These are phyloP conservation scores for Globisporangium iwayamae DNA, from an alignment of 352 stramenopile species.

Conservation along the genomic window DNA sequence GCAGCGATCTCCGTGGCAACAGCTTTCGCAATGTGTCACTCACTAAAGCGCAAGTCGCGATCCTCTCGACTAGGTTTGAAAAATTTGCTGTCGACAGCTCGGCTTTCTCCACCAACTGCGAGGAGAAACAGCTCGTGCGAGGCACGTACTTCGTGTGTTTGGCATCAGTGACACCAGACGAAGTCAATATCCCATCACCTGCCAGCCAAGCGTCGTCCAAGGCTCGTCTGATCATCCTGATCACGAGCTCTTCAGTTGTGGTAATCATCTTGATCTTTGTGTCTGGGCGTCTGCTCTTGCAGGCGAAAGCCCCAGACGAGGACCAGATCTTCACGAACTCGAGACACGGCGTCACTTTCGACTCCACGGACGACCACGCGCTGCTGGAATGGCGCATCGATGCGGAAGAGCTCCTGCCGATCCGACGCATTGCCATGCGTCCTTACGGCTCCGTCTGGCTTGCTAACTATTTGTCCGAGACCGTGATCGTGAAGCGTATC, in stretches of 20 bases:
- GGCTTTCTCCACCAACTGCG: constrained; percentile 14
- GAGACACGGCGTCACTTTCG: constrained; percentile 15
- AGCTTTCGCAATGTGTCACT: constrained; percentile 7
- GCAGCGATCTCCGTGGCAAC: constrained; percentile 24
- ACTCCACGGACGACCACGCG: constrained; percentile 16
- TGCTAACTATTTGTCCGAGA: constrained; percentile 15
- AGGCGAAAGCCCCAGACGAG: neutral
- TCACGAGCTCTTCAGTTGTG: constrained; percentile 13
- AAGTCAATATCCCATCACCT: neutral
- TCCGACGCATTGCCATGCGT: constrained; percentile 16
- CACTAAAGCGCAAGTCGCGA: constrained; percentile 7
- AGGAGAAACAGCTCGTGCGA: constrained; percentile 9
- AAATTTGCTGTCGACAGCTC: constrained; percentile 15
- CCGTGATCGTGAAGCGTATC: constrained; percentile 21
- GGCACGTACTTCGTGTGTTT: constrained; percentile 17
- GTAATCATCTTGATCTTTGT: constrained; percentile 11
- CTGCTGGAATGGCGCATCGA: constrained; percentile 15
- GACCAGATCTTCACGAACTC: constrained; percentile 11
- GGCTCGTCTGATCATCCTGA: constrained; percentile 7
- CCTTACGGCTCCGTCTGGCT: constrained; percentile 21
- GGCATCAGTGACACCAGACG: neutral
- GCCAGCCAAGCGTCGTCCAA: neutral
- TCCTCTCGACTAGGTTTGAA: constrained; percentile 11
- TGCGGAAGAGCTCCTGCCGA: constrained; percentile 17
- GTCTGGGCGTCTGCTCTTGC: neutral